Conservation (phyloP, 768 basidiomycete genomes). For the Termitomyces sp. region DNA sequence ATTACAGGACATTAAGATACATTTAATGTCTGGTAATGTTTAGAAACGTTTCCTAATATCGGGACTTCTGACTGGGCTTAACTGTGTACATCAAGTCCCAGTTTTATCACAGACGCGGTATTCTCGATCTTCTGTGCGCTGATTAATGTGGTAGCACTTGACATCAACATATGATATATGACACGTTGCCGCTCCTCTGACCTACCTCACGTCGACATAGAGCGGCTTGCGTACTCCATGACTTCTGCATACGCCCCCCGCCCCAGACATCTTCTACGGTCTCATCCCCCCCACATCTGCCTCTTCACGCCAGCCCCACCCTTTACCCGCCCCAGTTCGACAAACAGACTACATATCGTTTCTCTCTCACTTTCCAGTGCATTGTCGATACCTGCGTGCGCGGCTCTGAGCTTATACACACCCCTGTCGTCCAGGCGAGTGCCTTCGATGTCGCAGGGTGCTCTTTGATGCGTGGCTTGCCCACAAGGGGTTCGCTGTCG, state of each 20-base stretch:
- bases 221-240: conserved; percentile 88
- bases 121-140: background rate
- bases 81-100: conserved; percentile 86
- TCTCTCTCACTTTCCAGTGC: conserved; percentile 93
- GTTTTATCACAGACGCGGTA: conserved; percentile 92
- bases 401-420: conserved; percentile 85
- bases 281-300: conserved; percentile 62
- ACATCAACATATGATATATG: conserved; percentile 36
- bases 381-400: conserved; percentile 96
- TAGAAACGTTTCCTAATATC: too few relatives aligned
- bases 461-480: conserved; percentile 90
- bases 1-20: too few relatives aligned
- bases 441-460: conserved; percentile 91
- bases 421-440: conserved; percentile 91
- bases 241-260: conserved; percentile 80
- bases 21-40: too few relatives aligned
- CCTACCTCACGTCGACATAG: conserved; percentile 94
- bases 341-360: conserved; percentile 82
- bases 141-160: conserved; percentile 33
- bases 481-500: conserved; percentile 81
- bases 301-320: conserved; percentile 52
- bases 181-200: conserved; percentile 49
- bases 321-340: conserved; percentile 69
- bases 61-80: too few relatives aligned
- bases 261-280: conserved; percentile 78